Base-by-base conservation (phyloP, 1,284 basidiomycete genomes). In the Phellopilus nigrolimitatus region DNA sequence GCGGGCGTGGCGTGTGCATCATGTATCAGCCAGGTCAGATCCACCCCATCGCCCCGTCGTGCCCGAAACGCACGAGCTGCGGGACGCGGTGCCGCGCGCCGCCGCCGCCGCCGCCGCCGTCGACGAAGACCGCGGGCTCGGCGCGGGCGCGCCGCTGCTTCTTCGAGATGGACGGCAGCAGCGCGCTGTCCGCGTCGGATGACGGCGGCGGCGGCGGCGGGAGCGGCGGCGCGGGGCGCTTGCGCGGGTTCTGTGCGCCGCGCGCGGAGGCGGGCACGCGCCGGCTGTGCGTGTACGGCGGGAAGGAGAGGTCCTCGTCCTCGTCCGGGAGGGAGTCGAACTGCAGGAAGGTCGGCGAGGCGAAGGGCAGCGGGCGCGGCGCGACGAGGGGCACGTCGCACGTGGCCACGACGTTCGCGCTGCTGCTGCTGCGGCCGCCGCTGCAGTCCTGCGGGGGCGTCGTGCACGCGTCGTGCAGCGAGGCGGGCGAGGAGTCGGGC, bases 321-420 rank as follows among this genome's bases (percentile, higher is more conserved):
- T 55, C 49, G 21, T 55, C 53, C 25, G 53, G 53, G 2, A 55
- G 34, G 31, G 25, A 52, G 34, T 56, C 50, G 46, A 56, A 56
- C 34, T 56, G 54, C 21, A 56, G 33, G 24, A 56, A 51, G 12
- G 49, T 34, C 10, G 53, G 53, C 39, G 53, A 44, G 0, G 48
- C 51, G 42, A 55, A 57, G 39, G 37, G 38, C 27, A 43, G 31
- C 34, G 38, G 42, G 3, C 53, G 46, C 17, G 49, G 49, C 17
- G 56, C 45, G 39, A 41, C 37, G 30, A 43, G 28, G 30, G 38
- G 40, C 21, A 53, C 10, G 22, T 50, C 49, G 36, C 53, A 51
- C n/a, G 51, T 31, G n/a, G 53, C 47, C 9, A 46, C 39, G 31
- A 47, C 36, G 17, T 36, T 49, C 37, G 39, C 33, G 27, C 10